Percentiles rank a stretch among this genome's conserved stretches.
Conservation (phyloP, 169 alveolate species). For the Eimeria zaria region DNA sequence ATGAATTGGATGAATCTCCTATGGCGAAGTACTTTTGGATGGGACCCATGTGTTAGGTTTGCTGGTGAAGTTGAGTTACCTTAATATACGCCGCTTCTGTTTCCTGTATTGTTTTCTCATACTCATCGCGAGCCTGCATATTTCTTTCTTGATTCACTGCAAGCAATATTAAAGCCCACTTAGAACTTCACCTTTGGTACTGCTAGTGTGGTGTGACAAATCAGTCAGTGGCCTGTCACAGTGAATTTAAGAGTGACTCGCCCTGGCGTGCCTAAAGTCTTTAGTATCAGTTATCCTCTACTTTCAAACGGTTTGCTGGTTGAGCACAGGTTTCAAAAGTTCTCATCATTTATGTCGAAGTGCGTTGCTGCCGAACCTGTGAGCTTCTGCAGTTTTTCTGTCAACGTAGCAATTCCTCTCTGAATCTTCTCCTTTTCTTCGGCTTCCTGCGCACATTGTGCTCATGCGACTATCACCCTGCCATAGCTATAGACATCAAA, state of each 20-base stretch:
- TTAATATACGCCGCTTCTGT: slow-evolving; percentile 95
- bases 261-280: not conserved
- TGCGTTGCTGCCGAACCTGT: slow-evolving; percentile 76
- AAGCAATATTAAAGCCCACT: not conserved
- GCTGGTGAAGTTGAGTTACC: not conserved
- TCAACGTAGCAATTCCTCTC: slow-evolving; percentile 91
- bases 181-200: not conserved
- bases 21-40: not conserved
- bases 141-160: slow-evolving; percentile 92
- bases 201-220: not conserved
- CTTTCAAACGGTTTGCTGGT: not conserved
- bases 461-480: not conserved
- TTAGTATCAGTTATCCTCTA: not conserved
- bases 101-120: slow-evolving; percentile 96
- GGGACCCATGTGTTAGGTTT: too few relatives aligned
- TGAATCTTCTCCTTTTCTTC: slow-evolving; percentile 93
- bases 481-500: not conserved
- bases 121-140: slow-evolving; percentile 95
- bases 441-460: slow-evolving; percentile 88
- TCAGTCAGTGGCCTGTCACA: not conserved
- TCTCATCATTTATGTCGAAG: not conserved
- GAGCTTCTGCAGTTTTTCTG: slow-evolving; percentile 92
- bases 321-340: not conserved
- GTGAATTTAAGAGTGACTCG: not conserved
- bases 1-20: not conserved